Conservation (phyloP, 140 eudicot species). For the Cichorium intybus region DNA sequence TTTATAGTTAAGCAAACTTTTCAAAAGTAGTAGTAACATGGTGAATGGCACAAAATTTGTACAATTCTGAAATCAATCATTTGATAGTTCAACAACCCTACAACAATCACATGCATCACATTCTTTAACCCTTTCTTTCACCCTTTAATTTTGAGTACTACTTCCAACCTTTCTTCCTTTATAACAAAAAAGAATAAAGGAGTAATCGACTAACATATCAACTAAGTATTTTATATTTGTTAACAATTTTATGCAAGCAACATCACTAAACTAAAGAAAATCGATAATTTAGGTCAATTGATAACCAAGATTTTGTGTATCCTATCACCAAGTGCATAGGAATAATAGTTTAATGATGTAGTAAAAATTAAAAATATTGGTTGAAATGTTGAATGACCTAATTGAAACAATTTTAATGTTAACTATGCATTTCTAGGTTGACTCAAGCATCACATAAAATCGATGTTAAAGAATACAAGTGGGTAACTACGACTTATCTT, state of each 20-base stretch:
- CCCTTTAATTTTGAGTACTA: conserved; percentile 20
- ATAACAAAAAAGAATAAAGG: not conserved
- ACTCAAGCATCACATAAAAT: too few relatives aligned
- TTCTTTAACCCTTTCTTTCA: conserved; percentile 43
- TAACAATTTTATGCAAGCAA: not conserved
- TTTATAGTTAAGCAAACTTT: conserved; percentile 5
- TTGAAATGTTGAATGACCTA: too few relatives aligned
- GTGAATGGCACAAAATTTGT: conserved; percentile 21
- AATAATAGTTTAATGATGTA: not conserved
- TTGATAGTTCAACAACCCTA: conserved; percentile 68
- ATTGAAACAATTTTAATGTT: too few relatives aligned
- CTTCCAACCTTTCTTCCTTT: conserved; percentile 21
- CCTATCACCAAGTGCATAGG: not conserved
- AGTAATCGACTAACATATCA: not conserved
- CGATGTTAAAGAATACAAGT: too few relatives aligned
- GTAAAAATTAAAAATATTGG: not conserved
- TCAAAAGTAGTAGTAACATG: conserved; percentile 34
- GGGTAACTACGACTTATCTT: too few relatives aligned
- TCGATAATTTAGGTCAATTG: not conserved
- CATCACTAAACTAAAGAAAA: too few relatives aligned
- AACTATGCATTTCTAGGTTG: too few relatives aligned
- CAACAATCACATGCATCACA: conserved; percentile 69
- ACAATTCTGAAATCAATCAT: conserved; percentile 44
- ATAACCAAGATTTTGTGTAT: too few relatives aligned
- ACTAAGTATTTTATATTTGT: not conserved